These are phyloP conservation scores for Irpex lacteus DNA, from an alignment of 1,284 basidiomycete species.

Conservation along the genomic window DNA sequence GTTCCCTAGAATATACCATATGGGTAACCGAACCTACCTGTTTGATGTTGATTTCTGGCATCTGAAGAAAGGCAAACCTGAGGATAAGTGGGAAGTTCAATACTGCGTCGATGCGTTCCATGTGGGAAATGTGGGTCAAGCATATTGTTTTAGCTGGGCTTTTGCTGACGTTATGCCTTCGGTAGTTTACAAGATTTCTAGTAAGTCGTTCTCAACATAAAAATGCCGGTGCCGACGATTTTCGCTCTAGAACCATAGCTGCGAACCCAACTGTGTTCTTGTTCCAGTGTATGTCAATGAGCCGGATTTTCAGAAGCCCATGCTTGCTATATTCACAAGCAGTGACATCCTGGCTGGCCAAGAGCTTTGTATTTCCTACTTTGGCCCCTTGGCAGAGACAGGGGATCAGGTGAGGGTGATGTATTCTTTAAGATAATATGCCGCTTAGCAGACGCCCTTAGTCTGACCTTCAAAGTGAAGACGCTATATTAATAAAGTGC, in stretches of 20 bases:
- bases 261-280: slow-evolving; percentile 80
- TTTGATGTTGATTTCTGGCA: slow-evolving; percentile 81
- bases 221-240: slow-evolving; percentile 19
- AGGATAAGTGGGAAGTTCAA: slow-evolving; percentile 31
- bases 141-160: too few relatives aligned
- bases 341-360: slow-evolving; percentile 63
- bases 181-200: slow-evolving; percentile 67
- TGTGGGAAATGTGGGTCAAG: slow-evolving; percentile 72
- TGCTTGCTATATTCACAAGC: slow-evolving; percentile 70
- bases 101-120: slow-evolving; percentile 84
- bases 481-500: slow-evolving; percentile 45
- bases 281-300: slow-evolving; percentile 60
- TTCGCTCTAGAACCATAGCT: slow-evolving; percentile 76
- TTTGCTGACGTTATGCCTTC: slow-evolving; percentile 10
- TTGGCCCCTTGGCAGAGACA: slow-evolving; percentile 43
- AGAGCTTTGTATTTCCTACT: slow-evolving; percentile 83
- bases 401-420: slow-evolving; percentile 35
- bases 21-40: slow-evolving; percentile 79
- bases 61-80: slow-evolving; percentile 38
- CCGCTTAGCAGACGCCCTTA: background rate
- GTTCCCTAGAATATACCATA: slow-evolving; percentile 62
- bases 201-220: slow-evolving; percentile 34
- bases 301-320: slow-evolving; percentile 40
- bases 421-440: slow-evolving; percentile 2
- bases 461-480: background rate